Base-by-base conservation (phyloP, 352 stramenopile species). In the Globisporangium echinulatum region DNA sequence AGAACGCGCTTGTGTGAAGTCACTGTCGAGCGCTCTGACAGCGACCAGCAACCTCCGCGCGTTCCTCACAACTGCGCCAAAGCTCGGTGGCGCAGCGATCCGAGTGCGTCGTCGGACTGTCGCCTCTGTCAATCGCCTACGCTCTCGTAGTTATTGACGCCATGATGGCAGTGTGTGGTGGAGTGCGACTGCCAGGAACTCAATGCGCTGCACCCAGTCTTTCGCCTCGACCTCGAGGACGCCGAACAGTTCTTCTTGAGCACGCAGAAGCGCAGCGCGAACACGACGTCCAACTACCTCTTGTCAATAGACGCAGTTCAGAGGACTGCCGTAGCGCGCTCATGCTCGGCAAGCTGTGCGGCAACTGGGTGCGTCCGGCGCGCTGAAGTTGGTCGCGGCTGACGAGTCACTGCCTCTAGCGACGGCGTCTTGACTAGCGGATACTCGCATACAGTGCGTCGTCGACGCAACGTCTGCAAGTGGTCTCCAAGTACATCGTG, bases 211-310 rank as follows among this genome's bases (percentile, higher is more conserved):
- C 71, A 81, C 17, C 77, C 80, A 7, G 64, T 90, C 6, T 90
- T 76, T 54, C 74, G 77, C 2, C 57, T 88, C 5, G 87, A 77
- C 50, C 66, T 84, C 14, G 77, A 87, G 56, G 69, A 78, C 17
- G 60, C 57, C 5, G 71, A 79, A 19, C 75, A 82, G 49, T 85
- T 85, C 49, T 57, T 87, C 17, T 48, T 86, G 33, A 74, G 67
- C 19, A 72, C 71, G 1, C 75, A 87, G 52, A 87, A 84, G 69
- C 69, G 77, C 55, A 57, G 58, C 10, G 67, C 58, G 17, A 85
- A 62, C 68, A 87, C 77, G 64, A 86, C 74, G 4, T 75, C 75
- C 39, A 84, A 85, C 61, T 88, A 87, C 55, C 53, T 90, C 53
- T 50, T 90, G 50, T 82, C 71, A 0, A 74, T 86, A 64, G 70